phyloP scores from a whole-genome alignment of 2,329 filamentous ascomycete genomes.

The Calonectria pseudoreteaudii region DNA sequence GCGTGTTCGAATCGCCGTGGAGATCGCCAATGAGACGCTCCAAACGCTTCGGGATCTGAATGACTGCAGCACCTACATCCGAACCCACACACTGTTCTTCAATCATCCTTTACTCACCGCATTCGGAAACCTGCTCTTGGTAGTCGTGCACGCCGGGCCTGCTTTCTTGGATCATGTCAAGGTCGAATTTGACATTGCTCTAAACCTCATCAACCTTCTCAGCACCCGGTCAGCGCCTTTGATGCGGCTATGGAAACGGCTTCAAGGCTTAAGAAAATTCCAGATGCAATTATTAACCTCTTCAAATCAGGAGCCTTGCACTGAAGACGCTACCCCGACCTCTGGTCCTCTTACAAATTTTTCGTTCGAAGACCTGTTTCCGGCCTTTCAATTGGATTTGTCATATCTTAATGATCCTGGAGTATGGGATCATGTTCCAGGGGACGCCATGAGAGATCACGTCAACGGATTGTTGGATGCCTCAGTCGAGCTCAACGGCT shows the following conservation, averaged over 20 bases:
- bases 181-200: conserved; percentile 11
- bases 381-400: background rate
- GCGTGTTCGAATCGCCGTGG: background rate
- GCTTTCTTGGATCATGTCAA: background rate
- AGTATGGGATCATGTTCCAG: background rate
- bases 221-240: background rate
- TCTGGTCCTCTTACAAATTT: background rate
- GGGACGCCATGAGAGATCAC: background rate
- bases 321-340: background rate
- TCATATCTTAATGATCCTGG: background rate
- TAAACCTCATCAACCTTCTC: conserved; percentile 1
- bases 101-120: conserved; percentile 7
- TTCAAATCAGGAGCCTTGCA: background rate
- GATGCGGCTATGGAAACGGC: conserved; percentile 10
- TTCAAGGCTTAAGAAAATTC: conserved; percentile 8
- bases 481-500: background rate
- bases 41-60: conserved; percentile 10
- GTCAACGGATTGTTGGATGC: background rate
- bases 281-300: background rate
- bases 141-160: background rate
- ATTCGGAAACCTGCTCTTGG: conserved; percentile 12
- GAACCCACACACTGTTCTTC: background rate
- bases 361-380: background rate
- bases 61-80: background rate
- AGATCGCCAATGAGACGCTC: conserved; percentile 11